Evolutionary conservation across 2,329 filamentous ascomycete species (phyloP), one percentile per base, ranked within the genome.

Genomic region (Cladosporium sp.): DNA sequence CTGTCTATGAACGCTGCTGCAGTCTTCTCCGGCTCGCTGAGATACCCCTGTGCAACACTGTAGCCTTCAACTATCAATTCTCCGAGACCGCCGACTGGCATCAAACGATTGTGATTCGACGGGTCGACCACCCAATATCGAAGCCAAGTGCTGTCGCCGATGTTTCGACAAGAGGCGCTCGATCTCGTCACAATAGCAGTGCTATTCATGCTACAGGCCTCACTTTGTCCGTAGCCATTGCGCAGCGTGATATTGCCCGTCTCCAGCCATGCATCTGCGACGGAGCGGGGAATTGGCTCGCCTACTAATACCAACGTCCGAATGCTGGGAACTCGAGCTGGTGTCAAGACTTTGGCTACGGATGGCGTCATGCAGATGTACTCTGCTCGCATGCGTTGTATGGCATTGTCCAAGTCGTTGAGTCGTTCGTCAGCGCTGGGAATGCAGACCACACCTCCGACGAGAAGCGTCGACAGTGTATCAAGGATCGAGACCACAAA

Each of bases 61-160:
- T 70, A 71, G 12, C 77, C 75, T 62, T 78, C 75, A 2, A 79
- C 57, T 0, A 78, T 59, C 50, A 80, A 63, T 60, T 80, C 77
- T 10, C 77, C 77, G 20, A 64, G 17, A 3, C 19, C 28, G 8
- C 47, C 47, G n/a, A 50, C 25, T 3, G 47, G 50, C 50, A 53
- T 39, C 5, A 53, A 17, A 3, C 34, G 34, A 8, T 40, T 4
- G 37, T 53, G 36, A 34, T 53, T 22, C 7, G 15, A 2, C 3
- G 50, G 50, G 15, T 53, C 50, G 6, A 40, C 34, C 8, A 53
- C 40, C 34, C 34, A 53, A 56, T 56, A 10, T n/a, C 44, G 4
- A 7, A 24, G 22, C 17, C 50, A 28, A 13, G 6, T 35, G 19
- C 24, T 35, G 8, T 19, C 15, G 12, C 47, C 47, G n/a, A 25